These are phyloP conservation scores for Phyllachora maydis DNA, from an alignment of 2,329 filamentous ascomycete genomes.

Conservation along the genomic window DNA sequence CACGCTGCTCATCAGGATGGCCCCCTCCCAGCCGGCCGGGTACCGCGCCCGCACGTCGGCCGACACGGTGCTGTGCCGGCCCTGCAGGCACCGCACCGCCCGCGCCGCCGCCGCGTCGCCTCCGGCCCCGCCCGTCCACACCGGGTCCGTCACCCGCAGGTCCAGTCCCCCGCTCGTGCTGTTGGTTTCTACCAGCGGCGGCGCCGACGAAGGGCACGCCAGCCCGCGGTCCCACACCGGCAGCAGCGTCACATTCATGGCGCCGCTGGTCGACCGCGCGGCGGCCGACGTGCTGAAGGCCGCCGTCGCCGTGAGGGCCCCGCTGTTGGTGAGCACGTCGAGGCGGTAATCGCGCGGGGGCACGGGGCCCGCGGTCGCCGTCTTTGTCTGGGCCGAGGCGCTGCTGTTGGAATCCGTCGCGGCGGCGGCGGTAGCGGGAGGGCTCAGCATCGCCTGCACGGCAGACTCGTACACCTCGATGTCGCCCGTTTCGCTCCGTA, in stretches of 20 bases:
- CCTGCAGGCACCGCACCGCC: constrained; percentile 14
- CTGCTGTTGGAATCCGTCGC: constrained; percentile 1
- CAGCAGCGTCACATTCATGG: constrained; percentile 17
- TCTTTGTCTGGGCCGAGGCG: neutral
- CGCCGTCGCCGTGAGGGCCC: constrained; percentile 17
- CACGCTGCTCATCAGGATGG: constrained; percentile 16
- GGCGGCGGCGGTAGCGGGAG: constrained; percentile 2
- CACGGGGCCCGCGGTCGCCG: constrained; percentile 7
- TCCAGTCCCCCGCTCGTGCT: constrained; percentile 20
- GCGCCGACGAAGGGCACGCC: constrained; percentile 1
- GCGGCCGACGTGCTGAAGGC: constrained; percentile 16
- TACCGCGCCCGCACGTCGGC: constrained; percentile 21
- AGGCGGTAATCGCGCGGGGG: constrained; percentile 25
- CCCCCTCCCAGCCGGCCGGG: constrained; percentile 27
- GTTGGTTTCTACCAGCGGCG: constrained; percentile 14
- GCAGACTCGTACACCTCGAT: constrained; percentile 20
- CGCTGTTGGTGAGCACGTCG: constrained; percentile 20
- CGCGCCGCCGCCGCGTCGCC: neutral
- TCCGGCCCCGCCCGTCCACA: constrained; percentile 11
- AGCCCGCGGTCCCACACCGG: constrained; percentile 14
- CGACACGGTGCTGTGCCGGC: constrained; percentile 21
- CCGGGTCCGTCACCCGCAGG: constrained; percentile 19
- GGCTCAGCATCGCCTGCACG: constrained; percentile 5
- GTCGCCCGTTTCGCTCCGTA: constrained; percentile 20
- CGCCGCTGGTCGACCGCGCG: constrained; percentile 19